A percentile compares a stretch with the other conserved stretches of the same genome.
These are phyloP conservation scores for Aechmea fasciata DNA, from an alignment of 176 grass and related monocot genomes.

Conservation along the genomic window DNA sequence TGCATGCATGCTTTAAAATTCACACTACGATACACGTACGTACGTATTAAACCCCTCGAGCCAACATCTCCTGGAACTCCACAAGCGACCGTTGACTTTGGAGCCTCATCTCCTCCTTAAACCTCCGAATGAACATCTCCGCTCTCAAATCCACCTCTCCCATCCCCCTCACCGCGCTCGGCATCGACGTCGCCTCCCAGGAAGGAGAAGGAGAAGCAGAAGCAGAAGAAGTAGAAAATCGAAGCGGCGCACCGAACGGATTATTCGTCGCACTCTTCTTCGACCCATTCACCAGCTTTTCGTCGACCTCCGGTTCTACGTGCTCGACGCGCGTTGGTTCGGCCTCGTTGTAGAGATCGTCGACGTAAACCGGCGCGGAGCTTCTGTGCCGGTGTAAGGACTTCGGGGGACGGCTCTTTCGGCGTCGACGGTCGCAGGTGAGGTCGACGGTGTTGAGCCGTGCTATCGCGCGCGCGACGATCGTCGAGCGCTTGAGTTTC, in stretches of 20 bases:
- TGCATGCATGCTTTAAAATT: too few species aligned
- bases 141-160: slow-evolving; percentile 59
- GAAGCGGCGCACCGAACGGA: background rate
- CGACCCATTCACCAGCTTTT: background rate
- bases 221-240: background rate
- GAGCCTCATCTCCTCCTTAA: slow-evolving; percentile 78
- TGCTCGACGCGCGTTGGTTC: background rate
- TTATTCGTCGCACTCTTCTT: slow-evolving; percentile 19
- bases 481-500: slow-evolving; percentile 16
- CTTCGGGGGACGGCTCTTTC: background rate
- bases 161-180: slow-evolving; percentile 28
- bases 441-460: background rate
- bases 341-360: slow-evolving; percentile 46
- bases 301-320: background rate
- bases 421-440: background rate
- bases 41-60: slow-evolving; percentile 12
- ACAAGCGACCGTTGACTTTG: slow-evolving; percentile 55
- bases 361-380: slow-evolving; percentile 41
- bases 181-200: too few species aligned
- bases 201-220: background rate
- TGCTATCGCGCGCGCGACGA: slow-evolving; percentile 5
- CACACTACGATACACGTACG: background rate
- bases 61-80: slow-evolving; percentile 56
- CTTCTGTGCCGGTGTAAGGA: slow-evolving; percentile 8
- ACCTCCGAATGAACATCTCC: slow-evolving; percentile 69